phyloP scores from a whole-genome alignment of 2,329 filamentous ascomycete genomes.

The Alternaria sp. region DNA sequence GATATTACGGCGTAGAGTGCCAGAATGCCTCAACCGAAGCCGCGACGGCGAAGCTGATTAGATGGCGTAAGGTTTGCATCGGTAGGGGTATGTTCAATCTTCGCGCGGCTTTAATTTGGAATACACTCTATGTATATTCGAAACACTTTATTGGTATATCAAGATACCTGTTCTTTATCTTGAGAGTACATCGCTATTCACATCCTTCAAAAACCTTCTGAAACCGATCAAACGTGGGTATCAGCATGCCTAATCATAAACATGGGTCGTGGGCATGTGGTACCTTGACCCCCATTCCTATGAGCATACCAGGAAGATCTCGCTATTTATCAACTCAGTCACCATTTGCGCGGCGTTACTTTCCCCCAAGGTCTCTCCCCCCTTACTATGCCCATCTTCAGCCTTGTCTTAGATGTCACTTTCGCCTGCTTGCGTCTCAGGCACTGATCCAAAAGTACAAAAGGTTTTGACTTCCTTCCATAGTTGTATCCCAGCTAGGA shows the following conservation, averaged over 20 bases:
- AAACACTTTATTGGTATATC: background rate
- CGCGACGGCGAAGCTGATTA: slow-evolving; percentile 3
- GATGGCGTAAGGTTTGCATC: slow-evolving; percentile 5
- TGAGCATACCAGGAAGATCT: background rate
- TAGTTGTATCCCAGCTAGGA: background rate
- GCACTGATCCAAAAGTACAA: background rate
- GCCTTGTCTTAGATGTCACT: background rate
- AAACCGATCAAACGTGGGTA: too few species aligned
- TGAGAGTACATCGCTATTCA: background rate
- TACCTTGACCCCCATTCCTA: background rate
- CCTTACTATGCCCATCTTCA: background rate
- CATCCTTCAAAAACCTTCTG: background rate
- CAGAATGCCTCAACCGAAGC: background rate
- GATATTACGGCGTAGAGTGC: slow-evolving; percentile 25
- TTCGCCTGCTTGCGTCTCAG: background rate
- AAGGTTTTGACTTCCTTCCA: background rate
- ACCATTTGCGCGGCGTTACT: background rate
- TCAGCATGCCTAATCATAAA: too few species aligned
- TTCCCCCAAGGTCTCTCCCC: background rate
- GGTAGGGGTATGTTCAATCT: slow-evolving; percentile 1
- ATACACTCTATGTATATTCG: background rate
- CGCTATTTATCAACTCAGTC: too few species aligned
- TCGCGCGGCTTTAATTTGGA: background rate
- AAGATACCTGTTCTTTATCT: background rate
- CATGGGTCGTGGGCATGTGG: too few species aligned